Percentiles rank a stretch among this genome's conserved stretches.
phyloP scores from a whole-genome alignment of 2,329 filamentous ascomycete species.

The Penicillium vulpinum region DNA sequence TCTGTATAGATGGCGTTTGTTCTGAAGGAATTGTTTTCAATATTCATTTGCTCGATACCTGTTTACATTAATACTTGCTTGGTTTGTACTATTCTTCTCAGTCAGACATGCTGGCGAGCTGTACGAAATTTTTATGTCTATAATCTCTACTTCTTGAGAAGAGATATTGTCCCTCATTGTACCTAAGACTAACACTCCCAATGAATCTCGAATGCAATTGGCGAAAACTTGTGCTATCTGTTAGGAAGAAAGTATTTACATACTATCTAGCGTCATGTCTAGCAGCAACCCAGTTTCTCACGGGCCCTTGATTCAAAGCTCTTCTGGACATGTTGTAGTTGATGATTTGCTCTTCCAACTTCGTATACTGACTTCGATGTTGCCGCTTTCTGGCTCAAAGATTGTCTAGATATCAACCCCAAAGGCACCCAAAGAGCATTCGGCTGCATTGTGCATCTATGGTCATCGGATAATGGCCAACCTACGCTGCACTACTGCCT shows the following conservation, averaged over 20 bases:
- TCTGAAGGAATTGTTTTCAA: slow-evolving; percentile 14
- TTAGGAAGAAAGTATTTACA: neutral
- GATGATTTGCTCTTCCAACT: neutral
- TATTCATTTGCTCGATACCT: slow-evolving; percentile 17
- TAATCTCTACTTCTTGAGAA: neutral
- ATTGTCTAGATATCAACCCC: neutral
- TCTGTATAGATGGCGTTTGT: slow-evolving; percentile 37
- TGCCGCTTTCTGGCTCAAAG: too few relatives aligned
- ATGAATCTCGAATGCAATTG: neutral
- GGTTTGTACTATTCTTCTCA: neutral
- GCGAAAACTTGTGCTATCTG: neutral
- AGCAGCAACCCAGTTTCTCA: neutral
- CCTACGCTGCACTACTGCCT: neutral
- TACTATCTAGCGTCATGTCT: neutral
- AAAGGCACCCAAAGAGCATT: neutral
- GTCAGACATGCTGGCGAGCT: neutral
- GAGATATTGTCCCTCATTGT: neutral
- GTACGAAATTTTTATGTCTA: neutral
- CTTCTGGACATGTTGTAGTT: neutral
- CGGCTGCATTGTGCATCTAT: neutral
- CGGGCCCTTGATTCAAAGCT: neutral
- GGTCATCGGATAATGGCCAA: neutral
- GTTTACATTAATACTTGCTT: slow-evolving; percentile 5
- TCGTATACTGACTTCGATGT: neutral
- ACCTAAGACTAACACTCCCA: too few relatives aligned